Conservation (phyloP, 768 basidiomycete species). For the Cyathus striatus region DNA sequence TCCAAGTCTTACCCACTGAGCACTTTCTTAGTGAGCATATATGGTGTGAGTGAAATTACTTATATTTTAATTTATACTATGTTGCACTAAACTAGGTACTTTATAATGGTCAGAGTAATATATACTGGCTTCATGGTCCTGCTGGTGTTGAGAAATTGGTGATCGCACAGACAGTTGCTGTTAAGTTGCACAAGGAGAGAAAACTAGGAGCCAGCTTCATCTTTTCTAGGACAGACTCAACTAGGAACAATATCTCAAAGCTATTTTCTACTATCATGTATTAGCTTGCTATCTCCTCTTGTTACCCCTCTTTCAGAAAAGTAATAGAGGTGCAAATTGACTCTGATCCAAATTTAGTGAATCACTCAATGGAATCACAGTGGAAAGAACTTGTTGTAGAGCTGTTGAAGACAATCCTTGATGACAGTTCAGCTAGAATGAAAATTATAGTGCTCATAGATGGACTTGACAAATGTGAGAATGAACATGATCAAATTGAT, state of each 20-base stretch:
- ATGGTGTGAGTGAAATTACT: too few relatives aligned
- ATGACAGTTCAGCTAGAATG: not conserved
- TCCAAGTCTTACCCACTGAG: too few relatives aligned
- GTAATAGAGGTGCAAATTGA: constrained; percentile 7
- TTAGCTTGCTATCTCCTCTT: constrained; percentile 13
- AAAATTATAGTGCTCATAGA: not conserved
- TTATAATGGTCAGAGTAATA: not conserved
- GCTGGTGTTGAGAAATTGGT: constrained; percentile 17
- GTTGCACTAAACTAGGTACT: too few relatives aligned
- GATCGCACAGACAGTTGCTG: constrained; percentile 12
- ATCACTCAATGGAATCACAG: constrained; percentile 7
- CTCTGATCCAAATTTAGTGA: constrained; percentile 8
- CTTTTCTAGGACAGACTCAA: constrained; percentile 19
- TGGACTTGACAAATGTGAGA: not conserved
- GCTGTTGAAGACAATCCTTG: constrained; percentile 2
- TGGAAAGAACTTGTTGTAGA: constrained; percentile 9
- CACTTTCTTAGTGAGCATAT: too few relatives aligned
- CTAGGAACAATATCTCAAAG: constrained; percentile 14
- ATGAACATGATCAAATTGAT: not conserved
- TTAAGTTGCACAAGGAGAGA: constrained; percentile 5
- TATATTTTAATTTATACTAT: too few relatives aligned
- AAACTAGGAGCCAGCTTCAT: constrained; percentile 25
- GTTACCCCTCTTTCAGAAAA: constrained; percentile 1
- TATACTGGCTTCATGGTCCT: constrained; percentile 14
- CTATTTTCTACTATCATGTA: constrained; percentile 20